Base-by-base conservation (phyloP, 164 flowering plant species). In the Magnolia changhungtana region DNA sequence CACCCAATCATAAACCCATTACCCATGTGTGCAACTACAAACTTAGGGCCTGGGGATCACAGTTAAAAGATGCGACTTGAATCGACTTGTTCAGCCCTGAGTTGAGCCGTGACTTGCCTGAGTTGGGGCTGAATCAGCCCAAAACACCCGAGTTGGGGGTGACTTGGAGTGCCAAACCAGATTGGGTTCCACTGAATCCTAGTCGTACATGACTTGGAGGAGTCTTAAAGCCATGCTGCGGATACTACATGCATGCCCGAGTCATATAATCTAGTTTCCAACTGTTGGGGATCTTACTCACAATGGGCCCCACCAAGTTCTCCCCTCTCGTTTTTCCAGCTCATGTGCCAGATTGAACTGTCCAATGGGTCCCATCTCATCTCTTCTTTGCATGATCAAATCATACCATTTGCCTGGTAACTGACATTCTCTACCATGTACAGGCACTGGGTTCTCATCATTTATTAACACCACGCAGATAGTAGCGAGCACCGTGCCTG, bases 401-500 rank as follows among this genome's bases (percentile, higher is more conserved):
- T 5, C 63, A 59, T 13, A 31, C 45, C 7, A 3, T 18, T 55
- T 29, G 3, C 9, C 5, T 23, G 4, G 55, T 21, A 64, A 58
- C 50, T 82, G 23, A 65, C 70, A 58, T 73, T 80, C 13, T 69
- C 70, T 67, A 45, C 50, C 50, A 49, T 69, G 50, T 20, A 45
- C 85, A 89, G 94, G 91, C 67, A 29, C 86, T 27, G 83, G 83
- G 72, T 77, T 81, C 71, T 45, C 87, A 64, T 85, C 89, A 61
- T 89, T 86, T 59, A 73, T 80, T 45, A 80, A 76, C 74, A 4
- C 63, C 65, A 83, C 87, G 1, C 88, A 84, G 72, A 63, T 86
- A 37, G 78, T 75, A 45, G 82, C 89, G 0, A 74, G 77, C 58
- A 59, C 82, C 31, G 75, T 82, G 45, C 81, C 69, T 51, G 83